phyloP scores from a whole-genome alignment of 2,329 filamentous ascomycete genomes.

The Aureobasidium zeae region DNA sequence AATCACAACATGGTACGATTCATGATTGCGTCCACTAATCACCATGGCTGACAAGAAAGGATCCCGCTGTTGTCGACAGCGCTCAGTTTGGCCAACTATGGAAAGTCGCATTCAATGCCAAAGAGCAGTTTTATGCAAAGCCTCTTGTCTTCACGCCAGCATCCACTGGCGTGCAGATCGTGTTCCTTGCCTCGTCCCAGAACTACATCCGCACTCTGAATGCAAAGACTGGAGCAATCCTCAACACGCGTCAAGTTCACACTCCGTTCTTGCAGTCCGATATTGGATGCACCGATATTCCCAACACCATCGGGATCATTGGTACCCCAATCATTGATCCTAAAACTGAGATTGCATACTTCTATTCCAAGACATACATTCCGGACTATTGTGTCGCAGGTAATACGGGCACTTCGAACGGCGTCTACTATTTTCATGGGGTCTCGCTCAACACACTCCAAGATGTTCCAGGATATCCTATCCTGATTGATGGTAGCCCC shows the following conservation, averaged over 20 bases:
- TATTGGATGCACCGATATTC: slow-evolving; percentile 42
- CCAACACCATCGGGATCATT: slow-evolving; percentile 39
- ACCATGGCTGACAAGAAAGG: slow-evolving; percentile 28
- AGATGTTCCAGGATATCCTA: slow-evolving; percentile 37
- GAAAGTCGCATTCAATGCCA: slow-evolving; percentile 26
- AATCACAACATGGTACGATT: background rate
- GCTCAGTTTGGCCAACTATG: slow-evolving; percentile 33
- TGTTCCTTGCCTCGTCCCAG: slow-evolving; percentile 32
- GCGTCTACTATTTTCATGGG: slow-evolving; percentile 34
- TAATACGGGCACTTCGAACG: slow-evolving; percentile 28
- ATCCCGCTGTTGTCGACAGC: slow-evolving; percentile 29
- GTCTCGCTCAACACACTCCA: slow-evolving; percentile 33
- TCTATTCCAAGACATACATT: slow-evolving; percentile 25
- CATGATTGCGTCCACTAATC: slow-evolving; percentile 22
- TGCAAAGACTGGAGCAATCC: slow-evolving; percentile 33
- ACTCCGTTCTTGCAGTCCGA: slow-evolving; percentile 44
- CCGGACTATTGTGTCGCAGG: slow-evolving; percentile 24
- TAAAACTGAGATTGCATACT: slow-evolving; percentile 24
- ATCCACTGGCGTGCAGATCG: slow-evolving; percentile 20
- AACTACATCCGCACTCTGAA: slow-evolving; percentile 35
- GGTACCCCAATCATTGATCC: slow-evolving; percentile 21
- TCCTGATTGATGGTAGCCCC: slow-evolving; percentile 39
- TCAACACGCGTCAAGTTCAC: slow-evolving; percentile 32
- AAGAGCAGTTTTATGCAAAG: slow-evolving; percentile 40
- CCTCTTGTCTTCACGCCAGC: slow-evolving; percentile 38